phyloP scores from a whole-genome alignment of 306 rosid species.

The Oemleria cerasiformis region DNA sequence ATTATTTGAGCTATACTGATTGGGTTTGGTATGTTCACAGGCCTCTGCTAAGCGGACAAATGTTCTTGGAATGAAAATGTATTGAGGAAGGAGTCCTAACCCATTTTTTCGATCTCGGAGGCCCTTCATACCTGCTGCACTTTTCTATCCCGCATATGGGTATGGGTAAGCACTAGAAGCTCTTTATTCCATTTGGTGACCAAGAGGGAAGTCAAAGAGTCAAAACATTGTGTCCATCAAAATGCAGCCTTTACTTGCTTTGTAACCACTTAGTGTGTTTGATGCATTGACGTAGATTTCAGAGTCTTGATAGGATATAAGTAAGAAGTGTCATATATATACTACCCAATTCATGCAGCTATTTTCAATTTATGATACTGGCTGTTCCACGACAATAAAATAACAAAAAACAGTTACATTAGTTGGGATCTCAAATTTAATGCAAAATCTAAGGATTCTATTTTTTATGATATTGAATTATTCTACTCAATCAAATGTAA shows the following conservation, averaged over 20 bases:
- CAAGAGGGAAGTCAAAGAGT: neutral
- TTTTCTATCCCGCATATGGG: constrained; percentile 74
- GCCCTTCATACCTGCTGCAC: constrained; percentile 71
- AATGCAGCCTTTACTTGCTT: neutral
- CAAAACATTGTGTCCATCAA: neutral
- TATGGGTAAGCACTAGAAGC: constrained; percentile 61
- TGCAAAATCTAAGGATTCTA: too few species aligned
- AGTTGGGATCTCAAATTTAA: too few species aligned
- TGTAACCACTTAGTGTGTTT: neutral
- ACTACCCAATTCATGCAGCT: neutral
- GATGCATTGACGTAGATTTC: neutral
- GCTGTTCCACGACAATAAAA: neutral
- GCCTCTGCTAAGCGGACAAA: constrained; percentile 97
- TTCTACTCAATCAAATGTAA: too few species aligned
- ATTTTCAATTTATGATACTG: neutral
- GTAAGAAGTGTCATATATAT: neutral
- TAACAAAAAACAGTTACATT: too few species aligned
- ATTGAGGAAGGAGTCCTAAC: constrained; percentile 71
- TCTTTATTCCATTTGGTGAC: neutral
- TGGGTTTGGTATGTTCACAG: constrained; percentile 42
- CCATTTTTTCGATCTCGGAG: constrained; percentile 66
- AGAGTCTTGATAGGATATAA: neutral
- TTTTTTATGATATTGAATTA: too few species aligned
- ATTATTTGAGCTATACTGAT: constrained; percentile 18
- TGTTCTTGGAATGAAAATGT: constrained; percentile 90